Base-by-base conservation (phyloP, 169 alveolate genomes). In the Babesia caballi region DNA sequence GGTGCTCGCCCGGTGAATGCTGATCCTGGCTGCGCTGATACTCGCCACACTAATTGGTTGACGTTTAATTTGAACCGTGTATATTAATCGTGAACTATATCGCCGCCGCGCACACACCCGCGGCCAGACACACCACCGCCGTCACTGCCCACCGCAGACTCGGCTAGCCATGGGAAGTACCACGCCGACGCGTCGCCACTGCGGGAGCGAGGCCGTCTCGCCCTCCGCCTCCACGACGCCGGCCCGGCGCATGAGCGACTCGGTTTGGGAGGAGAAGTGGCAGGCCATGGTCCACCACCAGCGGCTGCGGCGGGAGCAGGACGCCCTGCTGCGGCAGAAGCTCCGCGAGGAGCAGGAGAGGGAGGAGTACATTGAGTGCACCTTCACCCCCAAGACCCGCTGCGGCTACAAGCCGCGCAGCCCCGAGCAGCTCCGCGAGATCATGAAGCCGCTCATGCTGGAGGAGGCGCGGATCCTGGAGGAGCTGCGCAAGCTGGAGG, bases 251-350 rank as follows among this genome's bases (percentile, higher is more conserved):
- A 52, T 65, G 65, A 32, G 66, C 25, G 68, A 46, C 54, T 9
- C 69, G 25, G 87, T 32, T 15, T 78, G 87, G 87, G 87, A 78
- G 15, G 66, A 46, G 68, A 78, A 78, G 21, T 78, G 87, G 87
- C 73, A 60, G 8, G 40, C 61, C 51, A 78, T 78, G 87, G 73
- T 78, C 7, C 50, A 68, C 30, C 84, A 61, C 35, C 81, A 78
- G 30, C 32, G 44, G 30, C 52, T 41, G 27, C 54, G 73, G 65
- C 4, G 41, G 53, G 70, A 63, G 58, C 82, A 61, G 41, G 73
- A 59, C 12, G 76, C 67, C 40, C 36, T 42, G 21, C 71, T 78
- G 21, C 46, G 50, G 12, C 81, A 78, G 36, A 49, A 70, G 15
- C 69, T 78, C 21, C 42, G 9, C 51, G 82, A 78, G 68, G 58